Evolutionary conservation across 768 basidiomycete species (phyloP), one percentile per base, ranked within the genome.

Genomic region (Boletus rufocinnamomeus): DNA sequence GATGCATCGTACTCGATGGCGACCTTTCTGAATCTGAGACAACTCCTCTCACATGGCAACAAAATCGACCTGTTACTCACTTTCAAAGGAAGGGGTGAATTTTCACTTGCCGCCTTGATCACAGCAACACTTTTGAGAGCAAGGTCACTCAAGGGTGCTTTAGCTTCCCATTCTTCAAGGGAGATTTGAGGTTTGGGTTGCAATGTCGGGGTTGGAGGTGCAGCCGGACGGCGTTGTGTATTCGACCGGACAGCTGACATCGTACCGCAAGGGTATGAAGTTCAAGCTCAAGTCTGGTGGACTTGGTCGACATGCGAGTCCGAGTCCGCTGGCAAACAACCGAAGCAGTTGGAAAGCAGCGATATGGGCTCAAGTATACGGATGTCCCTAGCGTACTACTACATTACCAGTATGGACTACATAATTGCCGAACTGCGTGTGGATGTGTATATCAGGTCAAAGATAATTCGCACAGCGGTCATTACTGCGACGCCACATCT

Each of bases 131-230:
- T 93, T 54, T 80, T 80, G 19, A 81, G 75, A 66, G 91, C 87
- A 13, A 81, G 67, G 46, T 95, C 89, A 32, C 78, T 80, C 32
- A 98, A 73, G 3, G 92, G 91, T 0, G 93, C 85, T 63, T 84
- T 88, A 0, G 84, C 73, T 65, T 97, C 95, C 95, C 95, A 98
- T 75, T 96, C 93, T 69, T 97, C 95, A 4, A 96, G 78, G 43
- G 79, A 87, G 37, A 92, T 77, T 1, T 76, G 75, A 1, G 76
- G 68, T 66, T 79, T 85, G 10, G 75, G 61, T n/a, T 71, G 75
- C 32, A 71, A 60, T 32, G 65, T 52, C 37, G 66, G 68, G 45
- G 69, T 61, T 27, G 66, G 50, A 50, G 72, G 56, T 47, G 66
- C 59, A 58, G 52, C 64, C n/a, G 63, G 63, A 55, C 74, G 74